These are phyloP conservation scores for Nannizzia gypsea DNA, from an alignment of 2,329 filamentous ascomycete species.

Conservation along the genomic window DNA sequence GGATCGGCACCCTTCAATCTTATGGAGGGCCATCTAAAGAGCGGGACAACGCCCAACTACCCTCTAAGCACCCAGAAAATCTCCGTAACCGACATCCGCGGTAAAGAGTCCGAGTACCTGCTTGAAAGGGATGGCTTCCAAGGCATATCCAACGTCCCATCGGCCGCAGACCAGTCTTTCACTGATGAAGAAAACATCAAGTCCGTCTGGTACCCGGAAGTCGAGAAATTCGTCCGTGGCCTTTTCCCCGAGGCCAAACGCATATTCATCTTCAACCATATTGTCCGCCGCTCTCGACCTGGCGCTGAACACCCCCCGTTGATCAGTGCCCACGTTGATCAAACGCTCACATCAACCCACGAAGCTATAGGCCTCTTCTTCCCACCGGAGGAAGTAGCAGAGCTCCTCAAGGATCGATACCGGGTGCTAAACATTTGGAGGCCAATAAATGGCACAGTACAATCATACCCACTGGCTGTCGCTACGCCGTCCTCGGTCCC, in stretches of 20 bases:
- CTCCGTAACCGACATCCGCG: slow-evolving; percentile 60
- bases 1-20: slow-evolving; percentile 52
- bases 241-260: slow-evolving; percentile 54
- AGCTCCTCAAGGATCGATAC: slow-evolving; percentile 55
- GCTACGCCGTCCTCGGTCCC: slow-evolving; percentile 45
- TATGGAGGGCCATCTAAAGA: slow-evolving; percentile 52
- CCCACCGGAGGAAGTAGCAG: slow-evolving; percentile 50
- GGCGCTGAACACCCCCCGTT: slow-evolving; percentile 57
- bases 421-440: slow-evolving; percentile 85
- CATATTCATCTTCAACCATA: slow-evolving; percentile 77
- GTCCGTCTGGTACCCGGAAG: slow-evolving; percentile 69
- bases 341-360: slow-evolving; percentile 53
- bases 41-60: slow-evolving; percentile 56
- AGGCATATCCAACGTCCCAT: slow-evolving; percentile 46
- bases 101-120: slow-evolving; percentile 51
- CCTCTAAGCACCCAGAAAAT: slow-evolving; percentile 40
- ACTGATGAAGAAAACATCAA: slow-evolving; percentile 57
- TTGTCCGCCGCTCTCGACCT: slow-evolving; percentile 56
- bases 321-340: slow-evolving; percentile 66
- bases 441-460: slow-evolving; percentile 48
- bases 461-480: slow-evolving; percentile 46
- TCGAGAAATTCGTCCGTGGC: slow-evolving; percentile 58
- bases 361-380: slow-evolving; percentile 55
- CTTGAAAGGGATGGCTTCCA: slow-evolving; percentile 68
- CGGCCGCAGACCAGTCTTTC: slow-evolving; percentile 48